Evolutionary conservation across 208 protist species (phyloP), one percentile per base, ranked within the genome.

Genomic region (Trypanosoma brucei): DNA sequence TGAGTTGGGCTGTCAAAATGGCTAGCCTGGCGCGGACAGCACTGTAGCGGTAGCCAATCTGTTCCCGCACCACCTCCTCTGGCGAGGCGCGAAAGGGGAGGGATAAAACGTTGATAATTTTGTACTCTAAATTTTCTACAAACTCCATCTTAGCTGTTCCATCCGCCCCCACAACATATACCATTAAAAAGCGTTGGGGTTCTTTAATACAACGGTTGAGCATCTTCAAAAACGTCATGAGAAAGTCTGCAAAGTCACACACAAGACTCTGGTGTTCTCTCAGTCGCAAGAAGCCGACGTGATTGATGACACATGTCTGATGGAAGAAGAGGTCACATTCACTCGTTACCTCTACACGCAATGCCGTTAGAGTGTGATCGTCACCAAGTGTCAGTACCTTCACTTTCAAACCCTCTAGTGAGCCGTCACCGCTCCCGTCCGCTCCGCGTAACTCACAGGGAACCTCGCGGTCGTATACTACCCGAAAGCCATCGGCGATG

Each of bases 81-180:
- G 83, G 66, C n/a, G 91, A 93, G 14, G 82, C 89, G 11, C 77
- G 75, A 63, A 98, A 96, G 3, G 90, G 85, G 14, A 97, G 70
- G 30, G 84, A 81, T 35, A 98, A 64, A 38, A 98, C 81, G 49
- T 95, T 93, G 40, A 98, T 90, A 54, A 97, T 89, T 66, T 98
- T 98, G 80, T 97, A 98, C 70, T 96, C 87, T 55, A 97, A 76
- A 59, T 96, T 97, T 64, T 98, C 92, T 38, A 98, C 83, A 69
- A 98, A 97, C 61, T 97, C 91, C 55, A 98, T 63, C 38, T 88
- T 91, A 0, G 83, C 91, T 2, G 80, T 83, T 39, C 89, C 91
- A 60, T 97, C 88, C 30, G 83, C 76, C 34, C 76, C 77, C 30
- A 97, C 63, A 31, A 97, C 71, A 14, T 97, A 72, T 0, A 96